Conservation (phyloP, 352 stramenopile species). For the Phytophthora kernoviae region DNA sequence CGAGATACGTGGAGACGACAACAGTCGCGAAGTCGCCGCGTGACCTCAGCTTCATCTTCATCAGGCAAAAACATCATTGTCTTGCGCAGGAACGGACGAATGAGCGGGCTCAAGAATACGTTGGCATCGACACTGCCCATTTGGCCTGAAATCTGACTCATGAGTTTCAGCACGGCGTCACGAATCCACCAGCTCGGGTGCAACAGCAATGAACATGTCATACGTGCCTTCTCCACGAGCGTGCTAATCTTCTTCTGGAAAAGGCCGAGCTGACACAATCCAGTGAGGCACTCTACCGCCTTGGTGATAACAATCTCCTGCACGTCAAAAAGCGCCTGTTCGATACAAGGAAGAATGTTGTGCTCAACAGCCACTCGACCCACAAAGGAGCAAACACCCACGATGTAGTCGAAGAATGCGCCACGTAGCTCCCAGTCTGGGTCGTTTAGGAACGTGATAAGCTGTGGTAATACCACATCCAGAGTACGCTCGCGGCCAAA, state of each 20-base stretch:
- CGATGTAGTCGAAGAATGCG: slow-evolving; percentile 93
- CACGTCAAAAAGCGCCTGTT: slow-evolving; percentile 96
- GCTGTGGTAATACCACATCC: slow-evolving; percentile 95
- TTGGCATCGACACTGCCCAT: slow-evolving; percentile 91
- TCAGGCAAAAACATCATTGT: slow-evolving; percentile 80
- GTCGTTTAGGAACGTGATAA: slow-evolving; percentile 98
- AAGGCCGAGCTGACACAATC: slow-evolving; percentile 92
- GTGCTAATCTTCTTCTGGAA: slow-evolving; percentile 87
- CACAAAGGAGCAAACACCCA: slow-evolving; percentile 94
- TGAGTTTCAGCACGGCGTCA: slow-evolving; percentile 82
- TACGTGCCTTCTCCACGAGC: slow-evolving; percentile 83
- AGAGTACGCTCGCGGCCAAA: slow-evolving; percentile 95
- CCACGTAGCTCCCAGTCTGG: slow-evolving; percentile 90
- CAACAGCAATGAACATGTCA: slow-evolving; percentile 85
- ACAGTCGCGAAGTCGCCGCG: slow-evolving; percentile 63
- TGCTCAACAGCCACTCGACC: slow-evolving; percentile 93
- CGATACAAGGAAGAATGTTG: slow-evolving; percentile 97
- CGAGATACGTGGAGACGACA: slow-evolving; percentile 73
- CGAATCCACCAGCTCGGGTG: slow-evolving; percentile 91
- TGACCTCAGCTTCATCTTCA: slow-evolving; percentile 59
- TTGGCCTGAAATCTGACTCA: slow-evolving; percentile 83
- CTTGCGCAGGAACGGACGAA: slow-evolving; percentile 90
- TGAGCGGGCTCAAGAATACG: slow-evolving; percentile 90
- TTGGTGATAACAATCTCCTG: slow-evolving; percentile 96
- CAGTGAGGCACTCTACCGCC: slow-evolving; percentile 91